phyloP scores from a whole-genome alignment of 768 basidiomycete genomes.

The Hygrophorus russula region DNA sequence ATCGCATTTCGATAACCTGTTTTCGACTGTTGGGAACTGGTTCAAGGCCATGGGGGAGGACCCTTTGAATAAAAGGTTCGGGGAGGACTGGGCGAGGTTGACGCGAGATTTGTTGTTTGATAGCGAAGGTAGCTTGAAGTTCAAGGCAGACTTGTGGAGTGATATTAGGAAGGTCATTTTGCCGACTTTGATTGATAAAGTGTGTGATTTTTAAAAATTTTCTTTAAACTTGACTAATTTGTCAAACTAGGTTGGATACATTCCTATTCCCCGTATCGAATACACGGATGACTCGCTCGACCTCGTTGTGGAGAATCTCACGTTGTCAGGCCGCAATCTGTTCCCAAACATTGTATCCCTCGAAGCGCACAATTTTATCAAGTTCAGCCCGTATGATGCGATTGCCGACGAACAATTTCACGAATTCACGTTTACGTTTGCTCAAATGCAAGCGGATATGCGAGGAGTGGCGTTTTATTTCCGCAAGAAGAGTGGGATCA shows the following conservation, averaged over 20 bases:
- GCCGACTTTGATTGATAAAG: constrained; percentile 66
- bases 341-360: constrained; percentile 70
- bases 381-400: constrained; percentile 68
- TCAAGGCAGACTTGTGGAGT: constrained; percentile 83
- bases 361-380: constrained; percentile 73
- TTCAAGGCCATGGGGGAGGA: constrained; percentile 81
- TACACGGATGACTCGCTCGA: constrained; percentile 84
- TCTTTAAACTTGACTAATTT: neutral
- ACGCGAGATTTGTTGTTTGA: constrained; percentile 80
- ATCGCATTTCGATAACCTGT: constrained; percentile 70
- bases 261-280: constrained; percentile 90
- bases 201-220: constrained; percentile 23
- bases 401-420: constrained; percentile 55
- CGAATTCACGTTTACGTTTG: constrained; percentile 61
- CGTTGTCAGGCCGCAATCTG: constrained; percentile 78
- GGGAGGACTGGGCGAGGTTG: constrained; percentile 71
- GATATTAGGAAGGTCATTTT: constrained; percentile 79
- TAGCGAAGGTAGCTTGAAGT: constrained; percentile 70
- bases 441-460: constrained; percentile 90
- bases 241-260: constrained; percentile 48
- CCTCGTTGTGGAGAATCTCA: constrained; percentile 88
- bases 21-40: constrained; percentile 63
- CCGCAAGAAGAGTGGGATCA: constrained; percentile 75
- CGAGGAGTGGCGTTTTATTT: constrained; percentile 90
- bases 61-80: constrained; percentile 49